Evolutionary conservation across 2,329 filamentous ascomycete species (phyloP), one percentile per base, ranked within the genome.

Genomic region (Graphium sp.): DNA sequence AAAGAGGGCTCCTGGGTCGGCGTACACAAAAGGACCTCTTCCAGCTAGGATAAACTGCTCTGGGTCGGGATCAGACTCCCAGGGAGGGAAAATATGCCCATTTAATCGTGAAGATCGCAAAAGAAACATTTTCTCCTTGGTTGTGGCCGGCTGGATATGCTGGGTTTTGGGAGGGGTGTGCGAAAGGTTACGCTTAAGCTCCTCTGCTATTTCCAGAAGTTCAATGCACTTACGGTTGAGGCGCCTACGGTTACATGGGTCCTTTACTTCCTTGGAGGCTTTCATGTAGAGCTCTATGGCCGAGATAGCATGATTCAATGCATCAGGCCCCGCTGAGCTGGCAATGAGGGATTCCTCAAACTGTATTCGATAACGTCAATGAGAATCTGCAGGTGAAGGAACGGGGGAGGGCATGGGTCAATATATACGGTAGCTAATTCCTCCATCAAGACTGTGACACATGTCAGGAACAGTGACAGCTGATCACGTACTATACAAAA

Each of bases 261-360:
- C 60, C n/a, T 58, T 50, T 5, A 74, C 65, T 34, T 79, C 56
- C 34, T 59, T 61, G 30, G 81, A 57, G 3, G 81, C 81, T 42
- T 70, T 68, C 72, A 94, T 81, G 40, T 89, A 85, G 28, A 78
- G 57, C 46, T 94, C 83, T 14, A 74, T 78, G 5, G 79, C 80
- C 37, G 64, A 58, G 43, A 93, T 82, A 28, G 82, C 75, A 47
- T 80, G 66, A 29, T 73, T 58, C 31, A 94, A 61, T 24, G 82
- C 83, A 39, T 74, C 71, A 32, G 46, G 41, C 34, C 50, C 52
- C 25, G 34, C 47, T 28, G 48, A 48, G 34, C 38, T 45, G 34
- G 40, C 38, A 28, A 50, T 38, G 25, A 55, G 41, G 41, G 44
- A 43, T 43, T 58, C 55, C 34, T 50, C 49, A 35, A 44, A 46